These are phyloP conservation scores for Linnemannia elongata DNA, from an alignment of 192 early-diverging fungal genomes.

Conservation along the genomic window DNA sequence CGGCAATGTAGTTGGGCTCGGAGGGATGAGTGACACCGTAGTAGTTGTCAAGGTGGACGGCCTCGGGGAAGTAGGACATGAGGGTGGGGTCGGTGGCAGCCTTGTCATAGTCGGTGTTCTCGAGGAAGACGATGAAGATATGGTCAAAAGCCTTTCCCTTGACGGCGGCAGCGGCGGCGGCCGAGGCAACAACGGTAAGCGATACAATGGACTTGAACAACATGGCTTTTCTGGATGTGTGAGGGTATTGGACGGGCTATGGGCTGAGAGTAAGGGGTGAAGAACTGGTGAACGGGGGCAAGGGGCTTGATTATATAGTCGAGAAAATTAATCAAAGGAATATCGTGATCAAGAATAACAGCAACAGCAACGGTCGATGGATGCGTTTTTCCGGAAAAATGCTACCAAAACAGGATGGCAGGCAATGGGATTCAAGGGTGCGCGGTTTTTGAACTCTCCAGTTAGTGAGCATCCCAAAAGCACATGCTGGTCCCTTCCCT, in stretches of 20 bases:
- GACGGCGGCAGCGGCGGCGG: conserved; percentile 23
- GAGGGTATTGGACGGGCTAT: neutral
- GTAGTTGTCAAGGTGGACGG: conserved; percentile 72
- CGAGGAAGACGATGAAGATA: conserved; percentile 49
- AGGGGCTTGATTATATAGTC: neutral
- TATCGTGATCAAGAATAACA: neutral
- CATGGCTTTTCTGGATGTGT: conserved; percentile 10
- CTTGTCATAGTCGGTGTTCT: conserved; percentile 43
- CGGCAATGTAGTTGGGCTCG: conserved; percentile 83
- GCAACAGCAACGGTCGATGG: neutral
- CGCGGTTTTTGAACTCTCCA: conserved; percentile 8
- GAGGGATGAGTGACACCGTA: conserved; percentile 72
- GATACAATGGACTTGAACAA: conserved; percentile 43
- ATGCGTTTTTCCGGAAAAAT: conserved; percentile 19
- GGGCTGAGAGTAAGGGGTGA: neutral
- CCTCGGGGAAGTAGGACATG: conserved; percentile 39
- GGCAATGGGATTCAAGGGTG: neutral
- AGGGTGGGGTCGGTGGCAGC: conserved; percentile 16
- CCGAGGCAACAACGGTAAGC: conserved; percentile 22
- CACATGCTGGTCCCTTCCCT: conserved; percentile 15
- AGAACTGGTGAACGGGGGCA: neutral
- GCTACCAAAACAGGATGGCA: neutral
- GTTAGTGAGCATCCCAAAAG: neutral
- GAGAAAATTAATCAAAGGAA: neutral
- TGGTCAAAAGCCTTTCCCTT: conserved; percentile 49